Percentiles rank a stretch among this genome's conserved stretches.
phyloP scores from a whole-genome alignment of 805 yeast species.

The Yarrowia divulgata region DNA sequence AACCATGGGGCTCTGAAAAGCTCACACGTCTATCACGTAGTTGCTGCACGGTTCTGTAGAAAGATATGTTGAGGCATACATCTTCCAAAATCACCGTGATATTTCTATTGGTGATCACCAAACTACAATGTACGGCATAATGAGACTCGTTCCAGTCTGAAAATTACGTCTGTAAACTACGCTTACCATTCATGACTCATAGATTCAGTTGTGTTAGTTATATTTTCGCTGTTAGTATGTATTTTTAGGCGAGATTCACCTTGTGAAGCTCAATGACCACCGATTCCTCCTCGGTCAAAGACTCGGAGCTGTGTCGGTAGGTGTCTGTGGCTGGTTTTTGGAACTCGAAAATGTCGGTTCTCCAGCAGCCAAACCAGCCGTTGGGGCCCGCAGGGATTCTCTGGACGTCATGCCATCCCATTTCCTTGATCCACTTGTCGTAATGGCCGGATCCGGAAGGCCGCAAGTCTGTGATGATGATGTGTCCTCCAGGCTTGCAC shows the following conservation, averaged over 20 bases:
- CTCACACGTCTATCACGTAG: too few relatives aligned
- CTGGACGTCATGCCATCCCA: constrained; percentile 34
- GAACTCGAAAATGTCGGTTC: constrained; percentile 18
- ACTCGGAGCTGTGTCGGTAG: constrained; percentile 26
- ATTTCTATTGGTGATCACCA: too few relatives aligned
- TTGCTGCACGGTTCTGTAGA: neutral
- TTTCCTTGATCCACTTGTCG: constrained; percentile 30
- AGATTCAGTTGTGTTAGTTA: constrained; percentile 17
- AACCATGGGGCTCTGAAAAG: too few relatives aligned
- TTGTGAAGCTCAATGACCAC: constrained; percentile 21
- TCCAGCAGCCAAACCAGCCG: constrained; percentile 39
- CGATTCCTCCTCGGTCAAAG: constrained; percentile 22
- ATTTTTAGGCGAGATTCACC: constrained; percentile 10
- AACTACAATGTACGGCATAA: too few relatives aligned
- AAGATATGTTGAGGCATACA: too few relatives aligned
- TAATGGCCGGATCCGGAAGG: constrained; percentile 8
- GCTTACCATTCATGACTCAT: neutral
- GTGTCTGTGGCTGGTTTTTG: constrained; percentile 20
- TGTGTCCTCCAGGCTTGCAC: constrained; percentile 31
- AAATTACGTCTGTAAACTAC: too few relatives aligned
- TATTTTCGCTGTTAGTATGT: constrained; percentile 8
- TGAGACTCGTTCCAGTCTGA: too few relatives aligned
- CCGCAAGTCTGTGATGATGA: constrained; percentile 26
- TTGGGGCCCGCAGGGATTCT: constrained; percentile 34
- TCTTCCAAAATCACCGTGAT: too few relatives aligned